Base-by-base conservation (phyloP, 176 grass and related monocot genomes). In the Paspalum vaginatum region DNA sequence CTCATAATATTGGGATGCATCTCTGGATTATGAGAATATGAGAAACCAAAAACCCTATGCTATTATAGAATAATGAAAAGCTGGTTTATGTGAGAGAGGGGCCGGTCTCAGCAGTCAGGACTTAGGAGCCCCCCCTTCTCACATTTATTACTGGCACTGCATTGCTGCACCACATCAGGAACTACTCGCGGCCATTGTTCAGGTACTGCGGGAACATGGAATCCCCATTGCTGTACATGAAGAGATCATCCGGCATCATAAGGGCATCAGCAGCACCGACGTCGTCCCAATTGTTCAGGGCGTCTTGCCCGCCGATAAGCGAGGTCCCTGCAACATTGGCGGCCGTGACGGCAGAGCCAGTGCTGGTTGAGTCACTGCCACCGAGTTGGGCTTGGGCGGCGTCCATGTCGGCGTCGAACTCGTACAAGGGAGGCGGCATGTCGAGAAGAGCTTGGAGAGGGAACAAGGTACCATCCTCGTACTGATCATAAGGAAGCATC, bases 121-220 rank as follows among this genome's bases (percentile, higher is more conserved):
- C 32, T 32, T 3, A 32, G 32, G 32, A 32, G 32, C 3, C 32
- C 32, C 32, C 32, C 32, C 3, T n/a, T n/a, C n/a, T n/a, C n/a
- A n/a, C n/a, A n/a, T n/a, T n/a, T n/a, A n/a, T n/a, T n/a, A n/a
- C n/a, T 18, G 8, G 5, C 5, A 21, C 9, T 11, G 9, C 10
- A 3, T 2, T 0, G 20, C 9, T 7, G 7, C 49, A n/a, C n/a
- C n/a, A n/a, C n/a, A n/a, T n/a, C n/a, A 15, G 2, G 1, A 15
- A 43, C 47, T 74, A 55, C 47, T 64, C 13, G 0, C 3, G 15
- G 9, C 6, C 9, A 6, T 12, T 14, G n/a, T 17, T 14, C 45
- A 43, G 24, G 57, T 63, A 4, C 1, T 60, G 24, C 20, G 14
- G 27, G 56, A 43, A 41, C 20, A 52, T 1, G 46, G 43, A 49